Evolutionary conservation across 148 eudicot genomes (phyloP).

Genomic region (Vaccinium macrocarpon): DNA sequence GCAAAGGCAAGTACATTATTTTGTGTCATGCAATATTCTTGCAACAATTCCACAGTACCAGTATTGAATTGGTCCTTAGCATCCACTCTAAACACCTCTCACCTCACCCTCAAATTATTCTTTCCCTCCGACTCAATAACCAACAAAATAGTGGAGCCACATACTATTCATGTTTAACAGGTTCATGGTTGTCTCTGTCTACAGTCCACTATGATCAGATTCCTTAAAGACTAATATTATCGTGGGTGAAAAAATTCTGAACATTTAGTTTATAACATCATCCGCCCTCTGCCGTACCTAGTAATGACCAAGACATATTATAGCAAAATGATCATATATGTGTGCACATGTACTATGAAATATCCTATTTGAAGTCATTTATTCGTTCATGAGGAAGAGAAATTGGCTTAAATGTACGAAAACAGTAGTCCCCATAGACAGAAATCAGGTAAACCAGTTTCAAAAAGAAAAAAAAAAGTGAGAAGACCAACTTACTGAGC

Average conservation of each 20-base stretch:
- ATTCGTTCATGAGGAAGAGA: neutral
- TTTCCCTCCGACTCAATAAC: neutral
- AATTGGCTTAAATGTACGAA: neutral
- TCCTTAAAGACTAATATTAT: neutral
- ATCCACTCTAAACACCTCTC: neutral
- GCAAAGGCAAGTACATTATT: neutral
- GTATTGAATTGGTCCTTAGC: neutral
- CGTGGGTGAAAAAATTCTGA: neutral
- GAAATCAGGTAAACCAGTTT: neutral
- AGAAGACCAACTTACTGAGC: slow-evolving; percentile 62
- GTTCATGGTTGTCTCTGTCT: neutral
- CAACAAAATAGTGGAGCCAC: neutral
- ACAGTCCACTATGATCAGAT: neutral
- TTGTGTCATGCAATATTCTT: neutral
- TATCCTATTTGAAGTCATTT: neutral
- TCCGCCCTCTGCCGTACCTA: neutral
- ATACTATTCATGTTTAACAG: neutral
- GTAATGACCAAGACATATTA: neutral
- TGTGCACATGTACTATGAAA: neutral
- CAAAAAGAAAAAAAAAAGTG: neutral
- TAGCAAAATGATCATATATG: neutral
- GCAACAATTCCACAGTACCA: neutral
- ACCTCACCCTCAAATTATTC: neutral
- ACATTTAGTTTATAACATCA: neutral
- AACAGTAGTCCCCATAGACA: neutral